Conservation (phyloP, 2,329 filamentous ascomycete species). For the Stemphylium vesicarium region DNA sequence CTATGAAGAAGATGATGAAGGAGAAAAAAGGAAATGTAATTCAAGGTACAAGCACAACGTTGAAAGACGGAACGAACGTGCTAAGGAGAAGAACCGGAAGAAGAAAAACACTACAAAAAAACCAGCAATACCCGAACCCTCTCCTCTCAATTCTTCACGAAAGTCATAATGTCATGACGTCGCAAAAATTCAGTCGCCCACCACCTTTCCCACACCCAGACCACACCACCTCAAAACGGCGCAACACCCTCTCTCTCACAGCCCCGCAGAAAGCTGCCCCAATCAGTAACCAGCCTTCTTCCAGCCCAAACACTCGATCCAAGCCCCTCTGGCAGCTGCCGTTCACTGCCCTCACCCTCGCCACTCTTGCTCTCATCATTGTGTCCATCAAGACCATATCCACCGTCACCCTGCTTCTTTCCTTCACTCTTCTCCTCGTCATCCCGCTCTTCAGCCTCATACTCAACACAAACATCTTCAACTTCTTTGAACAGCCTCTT, state of each 20-base stretch:
- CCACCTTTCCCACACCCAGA: neutral
- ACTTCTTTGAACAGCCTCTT: slow-evolving; percentile 38
- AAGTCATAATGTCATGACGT: too few species aligned
- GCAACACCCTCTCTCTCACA: slow-evolving; percentile 33
- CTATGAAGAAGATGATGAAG: too few species aligned
- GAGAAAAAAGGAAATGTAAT: too few species aligned
- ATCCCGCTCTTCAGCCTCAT: neutral
- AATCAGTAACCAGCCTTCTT: slow-evolving; percentile 18
- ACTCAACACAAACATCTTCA: slow-evolving; percentile 20
- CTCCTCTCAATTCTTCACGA: neutral
- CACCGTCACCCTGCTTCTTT: neutral
- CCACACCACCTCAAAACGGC: slow-evolving; percentile 10
- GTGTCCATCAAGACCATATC: slow-evolving; percentile 6
- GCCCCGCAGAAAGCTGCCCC: slow-evolving; percentile 17
- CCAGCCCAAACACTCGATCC: slow-evolving; percentile 20
- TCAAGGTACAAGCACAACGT: too few species aligned
- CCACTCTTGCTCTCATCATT: neutral
- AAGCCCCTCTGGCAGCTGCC: neutral
- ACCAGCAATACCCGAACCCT: neutral
- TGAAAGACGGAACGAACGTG: too few species aligned
- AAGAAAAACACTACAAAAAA: neutral
- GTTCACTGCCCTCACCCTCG: neutral
- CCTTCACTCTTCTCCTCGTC: neutral
- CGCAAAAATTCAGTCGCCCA: neutral
- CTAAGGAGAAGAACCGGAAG: neutral